These are phyloP conservation scores for Vigna angularis DNA, from an alignment of 306 rosid genomes.

Conservation along the genomic window DNA sequence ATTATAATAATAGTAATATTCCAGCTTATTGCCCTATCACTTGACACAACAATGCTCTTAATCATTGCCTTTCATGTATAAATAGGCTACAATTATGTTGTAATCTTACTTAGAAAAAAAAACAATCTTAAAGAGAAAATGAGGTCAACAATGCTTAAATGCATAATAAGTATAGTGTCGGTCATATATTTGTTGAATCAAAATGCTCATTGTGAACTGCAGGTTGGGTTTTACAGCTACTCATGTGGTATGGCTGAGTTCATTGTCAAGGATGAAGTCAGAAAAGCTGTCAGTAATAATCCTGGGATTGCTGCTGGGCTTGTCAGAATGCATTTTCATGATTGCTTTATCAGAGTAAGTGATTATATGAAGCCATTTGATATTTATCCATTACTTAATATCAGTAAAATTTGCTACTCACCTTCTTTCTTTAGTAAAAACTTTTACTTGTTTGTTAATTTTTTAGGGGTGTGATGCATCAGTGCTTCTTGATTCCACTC, in stretches of 20 bases:
- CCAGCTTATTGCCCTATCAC: conserved; percentile 47
- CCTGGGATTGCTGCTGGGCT: conserved; percentile 76
- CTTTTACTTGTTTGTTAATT: neutral
- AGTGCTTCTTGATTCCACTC: conserved; percentile 71
- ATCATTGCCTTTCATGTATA: conserved; percentile 34
- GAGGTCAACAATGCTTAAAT: conserved; percentile 45
- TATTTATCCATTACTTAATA: neutral
- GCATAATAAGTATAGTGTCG: conserved; percentile 32
- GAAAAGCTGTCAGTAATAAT: conserved; percentile 41
- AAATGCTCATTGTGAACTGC: conserved; percentile 60
- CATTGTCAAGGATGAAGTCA: conserved; percentile 68
- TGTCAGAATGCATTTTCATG: conserved; percentile 83
- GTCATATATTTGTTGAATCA: conserved; percentile 42
- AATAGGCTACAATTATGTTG: conserved; percentile 34
- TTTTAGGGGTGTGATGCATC: conserved; percentile 82
- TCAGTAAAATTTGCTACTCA: conserved; percentile 1
- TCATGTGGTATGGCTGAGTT: conserved; percentile 67
- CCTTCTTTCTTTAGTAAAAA: neutral
- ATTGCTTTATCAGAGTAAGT: conserved; percentile 80
- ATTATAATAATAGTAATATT: conserved; percentile 43
- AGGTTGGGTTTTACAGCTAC: conserved; percentile 61
- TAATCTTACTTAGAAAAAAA: conserved; percentile 24
- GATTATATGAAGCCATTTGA: conserved; percentile 22
- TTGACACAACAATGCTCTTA: conserved; percentile 36
- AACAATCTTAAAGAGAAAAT: conserved; percentile 45